Percentiles rank a stretch among this genome's conserved stretches.
Conservation (phyloP, 768 basidiomycete genomes). For the Dioszegia crocea region DNA sequence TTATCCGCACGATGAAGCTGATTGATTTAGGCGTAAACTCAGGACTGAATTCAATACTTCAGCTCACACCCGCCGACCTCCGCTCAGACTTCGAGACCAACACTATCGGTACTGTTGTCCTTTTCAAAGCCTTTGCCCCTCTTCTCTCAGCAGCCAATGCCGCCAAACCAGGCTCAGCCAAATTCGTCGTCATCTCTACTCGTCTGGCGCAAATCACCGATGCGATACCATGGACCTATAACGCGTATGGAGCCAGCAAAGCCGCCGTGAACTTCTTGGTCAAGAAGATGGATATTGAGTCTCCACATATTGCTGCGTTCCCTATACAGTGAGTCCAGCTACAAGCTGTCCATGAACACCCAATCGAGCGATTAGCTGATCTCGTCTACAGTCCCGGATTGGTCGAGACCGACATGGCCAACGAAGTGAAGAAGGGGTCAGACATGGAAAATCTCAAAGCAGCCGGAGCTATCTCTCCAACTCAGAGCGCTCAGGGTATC, state of each 20-base stretch:
- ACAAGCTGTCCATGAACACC: neutral
- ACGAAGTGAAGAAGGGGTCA: neutral
- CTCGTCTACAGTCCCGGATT: neutral
- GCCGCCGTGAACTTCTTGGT: constrained; percentile 22
- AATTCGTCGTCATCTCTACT: constrained; percentile 21
- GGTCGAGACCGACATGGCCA: neutral
- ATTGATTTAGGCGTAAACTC: neutral
- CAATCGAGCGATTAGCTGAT: too few relatives aligned
- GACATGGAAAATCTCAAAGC: neutral
- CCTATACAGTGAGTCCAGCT: neutral
- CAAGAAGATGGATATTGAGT: constrained; percentile 17
- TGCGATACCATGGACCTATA: neutral
- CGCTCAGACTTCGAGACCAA: constrained; percentile 1
- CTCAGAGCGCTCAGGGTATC: neutral
- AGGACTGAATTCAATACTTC: neutral
- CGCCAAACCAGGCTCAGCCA: too few relatives aligned
- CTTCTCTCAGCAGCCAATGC: neutral
- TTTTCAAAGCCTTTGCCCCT: constrained; percentile 13
- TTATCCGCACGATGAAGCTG: too few relatives aligned
- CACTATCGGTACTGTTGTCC: constrained; percentile 18
- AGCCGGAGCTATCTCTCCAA: neutral
- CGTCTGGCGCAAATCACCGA: constrained; percentile 4
- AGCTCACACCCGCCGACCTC: neutral
- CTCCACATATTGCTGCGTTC: constrained; percentile 9
- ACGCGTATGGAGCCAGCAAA: constrained; percentile 21